Base-by-base conservation (phyloP, 371 early-diverging fungal species). In the Batrachochytrium dendrobatidis region DNA sequence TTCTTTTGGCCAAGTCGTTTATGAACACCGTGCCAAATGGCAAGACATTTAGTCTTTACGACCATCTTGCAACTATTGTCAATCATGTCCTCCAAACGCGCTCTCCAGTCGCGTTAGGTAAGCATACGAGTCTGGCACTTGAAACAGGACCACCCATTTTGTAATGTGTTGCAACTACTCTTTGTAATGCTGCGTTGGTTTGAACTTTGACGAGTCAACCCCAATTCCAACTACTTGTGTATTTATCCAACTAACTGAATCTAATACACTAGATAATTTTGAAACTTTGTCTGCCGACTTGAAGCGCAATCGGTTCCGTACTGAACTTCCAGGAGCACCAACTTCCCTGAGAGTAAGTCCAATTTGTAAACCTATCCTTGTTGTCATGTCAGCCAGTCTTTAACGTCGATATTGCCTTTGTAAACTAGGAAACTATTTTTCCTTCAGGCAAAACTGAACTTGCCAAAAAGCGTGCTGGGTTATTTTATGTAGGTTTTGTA, bases 61-160 rank as follows among this genome's bases (percentile, higher is more conserved):
- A 79, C 48, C 79, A 79, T 55, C 49, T 79, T 29, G 72, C 76
- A 29, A 33, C 44, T 30, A 61, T 69, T 18, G 58, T 79, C 20
- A 60, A 68, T 70, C 51, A 66, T 25, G 62, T 74, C 24, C 60
- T 79, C 55, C 75, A 79, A 52, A 62, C 63, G 20, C 30, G 74
- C 30, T 68, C 74, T 17, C 33, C 35, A 7, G 67, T 74, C 43
- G 66, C 67, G 8, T 65, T 72, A 26, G 77, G 76, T 76, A 24
- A 24, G n/a, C n/a, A n/a, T n/a, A n/a, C n/a, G n/a, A n/a, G n/a
- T n/a, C n/a, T n/a, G n/a, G n/a, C n/a, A n/a, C n/a, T n/a, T n/a
- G n/a, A n/a, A n/a, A n/a, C n/a, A n/a, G n/a, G n/a, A n/a, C n/a
- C n/a, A n/a, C n/a, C n/a, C n/a, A n/a, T n/a, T n/a, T n/a, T n/a